Conservation (phyloP, 768 basidiomycete species). For the Erythrobasidium yunnanense region DNA sequence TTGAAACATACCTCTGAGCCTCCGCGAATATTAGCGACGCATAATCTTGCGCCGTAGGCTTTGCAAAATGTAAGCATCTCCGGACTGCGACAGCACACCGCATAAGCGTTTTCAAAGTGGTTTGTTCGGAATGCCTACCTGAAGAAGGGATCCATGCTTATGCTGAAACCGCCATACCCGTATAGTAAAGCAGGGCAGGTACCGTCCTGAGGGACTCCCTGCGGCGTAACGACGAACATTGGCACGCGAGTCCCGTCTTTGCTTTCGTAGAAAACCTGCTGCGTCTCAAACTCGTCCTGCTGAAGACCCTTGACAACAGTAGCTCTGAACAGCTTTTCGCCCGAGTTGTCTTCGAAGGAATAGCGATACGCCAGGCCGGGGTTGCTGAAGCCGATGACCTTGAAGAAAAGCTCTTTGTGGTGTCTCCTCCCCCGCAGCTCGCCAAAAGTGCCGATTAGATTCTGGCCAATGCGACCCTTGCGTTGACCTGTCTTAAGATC, state of each 20-base stretch:
- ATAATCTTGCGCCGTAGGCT: slow-evolving; percentile 58
- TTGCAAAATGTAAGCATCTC: slow-evolving; percentile 55
- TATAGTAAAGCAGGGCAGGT: slow-evolving; percentile 53
- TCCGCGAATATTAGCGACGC: slow-evolving; percentile 50
- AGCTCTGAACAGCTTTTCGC: slow-evolving; percentile 49
- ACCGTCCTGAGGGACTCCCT: slow-evolving; percentile 41
- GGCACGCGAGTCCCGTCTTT: slow-evolving; percentile 71
- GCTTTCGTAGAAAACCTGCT: slow-evolving; percentile 68
- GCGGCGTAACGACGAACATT: slow-evolving; percentile 74
- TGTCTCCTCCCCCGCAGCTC: slow-evolving; percentile 48
- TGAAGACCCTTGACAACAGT: slow-evolving; percentile 54
- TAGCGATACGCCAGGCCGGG: slow-evolving; percentile 59
- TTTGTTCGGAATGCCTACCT: background rate
- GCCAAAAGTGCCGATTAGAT: slow-evolving; percentile 58
- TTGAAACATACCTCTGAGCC: slow-evolving; percentile 47
- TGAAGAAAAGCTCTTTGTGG: slow-evolving; percentile 55
- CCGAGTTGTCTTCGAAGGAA: slow-evolving; percentile 46
- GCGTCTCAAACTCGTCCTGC: slow-evolving; percentile 57
- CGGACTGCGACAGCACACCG: slow-evolving; percentile 1
- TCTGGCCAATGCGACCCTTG: slow-evolving; percentile 51
- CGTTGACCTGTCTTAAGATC: slow-evolving; percentile 48
- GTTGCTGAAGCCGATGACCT: slow-evolving; percentile 56
- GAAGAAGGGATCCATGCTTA: slow-evolving; percentile 63
- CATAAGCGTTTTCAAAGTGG: background rate
- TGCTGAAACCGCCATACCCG: slow-evolving; percentile 72